Evolutionary conservation across 2,329 filamentous ascomycete genomes (phyloP).

Genomic region (Sordariomycetes sp.): DNA sequence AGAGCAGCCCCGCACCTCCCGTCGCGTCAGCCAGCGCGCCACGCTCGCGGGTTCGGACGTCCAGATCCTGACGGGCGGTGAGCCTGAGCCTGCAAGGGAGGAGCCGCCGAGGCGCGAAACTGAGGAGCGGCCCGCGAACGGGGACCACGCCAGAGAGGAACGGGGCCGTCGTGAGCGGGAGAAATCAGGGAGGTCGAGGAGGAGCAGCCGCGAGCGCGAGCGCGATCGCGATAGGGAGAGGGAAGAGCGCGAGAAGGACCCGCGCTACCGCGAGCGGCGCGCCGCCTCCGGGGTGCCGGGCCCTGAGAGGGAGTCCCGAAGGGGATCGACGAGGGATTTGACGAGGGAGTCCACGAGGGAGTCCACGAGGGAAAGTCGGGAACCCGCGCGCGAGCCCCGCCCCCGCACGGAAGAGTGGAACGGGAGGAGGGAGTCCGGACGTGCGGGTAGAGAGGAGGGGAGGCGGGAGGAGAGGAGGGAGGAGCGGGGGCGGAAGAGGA

Average conservation of each 20-base stretch:
- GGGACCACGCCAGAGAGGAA: conserved; percentile 20
- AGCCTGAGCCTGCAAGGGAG: conserved; percentile 38
- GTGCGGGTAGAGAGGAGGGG: conserved; percentile 12
- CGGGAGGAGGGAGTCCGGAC: conserved; percentile 21
- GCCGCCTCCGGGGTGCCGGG: conserved; percentile 11
- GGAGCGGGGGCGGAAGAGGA: conserved; percentile 23
- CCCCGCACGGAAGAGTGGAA: conserved; percentile 21
- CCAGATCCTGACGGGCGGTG: conserved; percentile 44
- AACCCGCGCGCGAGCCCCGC: conserved; percentile 17
- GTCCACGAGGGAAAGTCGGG: conserved; percentile 13
- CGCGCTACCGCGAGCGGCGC: conserved; percentile 32
- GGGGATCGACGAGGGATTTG: conserved; percentile 15
- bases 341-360: conserved; percentile 17
- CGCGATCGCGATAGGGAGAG: conserved; percentile 37
- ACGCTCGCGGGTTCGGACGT: conserved; percentile 42
- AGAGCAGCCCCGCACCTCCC: not conserved
- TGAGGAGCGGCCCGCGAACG: not conserved
- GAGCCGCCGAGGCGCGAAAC: conserved; percentile 27
- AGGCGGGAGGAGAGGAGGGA: conserved; percentile 18
- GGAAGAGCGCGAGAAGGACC: conserved; percentile 35
- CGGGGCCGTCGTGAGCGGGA: conserved; percentile 32
- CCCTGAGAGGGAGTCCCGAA: conserved; percentile 9
- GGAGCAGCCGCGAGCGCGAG: conserved; percentile 34
- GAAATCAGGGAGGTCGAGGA: conserved; percentile 28
- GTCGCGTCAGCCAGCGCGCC: conserved; percentile 11